Evolutionary conservation across 2,329 filamentous ascomycete species (phyloP).

Genomic region (Pseudogymnoascus sp.): DNA sequence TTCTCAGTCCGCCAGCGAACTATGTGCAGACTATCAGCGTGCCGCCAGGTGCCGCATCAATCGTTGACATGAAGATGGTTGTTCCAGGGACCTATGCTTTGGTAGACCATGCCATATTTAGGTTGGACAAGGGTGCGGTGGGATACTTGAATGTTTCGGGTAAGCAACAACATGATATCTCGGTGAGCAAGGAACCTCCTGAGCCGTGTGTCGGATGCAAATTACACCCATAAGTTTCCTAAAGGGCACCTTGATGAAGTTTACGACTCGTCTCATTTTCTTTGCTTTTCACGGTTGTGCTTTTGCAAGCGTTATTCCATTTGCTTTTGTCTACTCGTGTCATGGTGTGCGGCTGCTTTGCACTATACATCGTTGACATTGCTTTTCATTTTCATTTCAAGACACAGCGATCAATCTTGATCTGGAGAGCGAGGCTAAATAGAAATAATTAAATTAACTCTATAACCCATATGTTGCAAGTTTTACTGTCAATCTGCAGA

Average conservation of each 20-base stretch:
- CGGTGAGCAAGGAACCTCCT: constrained; percentile 20
- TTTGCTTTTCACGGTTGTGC: background rate
- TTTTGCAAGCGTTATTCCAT: background rate
- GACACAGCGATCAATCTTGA: background rate
- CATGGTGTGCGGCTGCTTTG: background rate
- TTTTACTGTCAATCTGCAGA: no score
- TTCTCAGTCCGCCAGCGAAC: constrained; percentile 25
- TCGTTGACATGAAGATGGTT: constrained; percentile 28
- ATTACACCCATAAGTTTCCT: background rate
- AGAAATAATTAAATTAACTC: background rate
- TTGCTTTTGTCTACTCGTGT: background rate
- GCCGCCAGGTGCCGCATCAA: constrained; percentile 24
- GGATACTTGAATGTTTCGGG: constrained; percentile 30
- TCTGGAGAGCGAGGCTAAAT: background rate
- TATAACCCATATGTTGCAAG: no score
- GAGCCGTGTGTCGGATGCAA: constrained; percentile 9
- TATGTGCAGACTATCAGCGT: constrained; percentile 25
- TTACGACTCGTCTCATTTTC: background rate
- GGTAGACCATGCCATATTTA: constrained; percentile 30
- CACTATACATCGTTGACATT: background rate
- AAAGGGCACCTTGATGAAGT: background rate
- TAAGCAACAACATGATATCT: constrained; percentile 23
- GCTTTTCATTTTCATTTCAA: background rate
- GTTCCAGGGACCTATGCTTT: constrained; percentile 30
- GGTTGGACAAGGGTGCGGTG: constrained; percentile 30